phyloP scores from a whole-genome alignment of 108 stramenopile species.

The Skeletonema marinoi region DNA sequence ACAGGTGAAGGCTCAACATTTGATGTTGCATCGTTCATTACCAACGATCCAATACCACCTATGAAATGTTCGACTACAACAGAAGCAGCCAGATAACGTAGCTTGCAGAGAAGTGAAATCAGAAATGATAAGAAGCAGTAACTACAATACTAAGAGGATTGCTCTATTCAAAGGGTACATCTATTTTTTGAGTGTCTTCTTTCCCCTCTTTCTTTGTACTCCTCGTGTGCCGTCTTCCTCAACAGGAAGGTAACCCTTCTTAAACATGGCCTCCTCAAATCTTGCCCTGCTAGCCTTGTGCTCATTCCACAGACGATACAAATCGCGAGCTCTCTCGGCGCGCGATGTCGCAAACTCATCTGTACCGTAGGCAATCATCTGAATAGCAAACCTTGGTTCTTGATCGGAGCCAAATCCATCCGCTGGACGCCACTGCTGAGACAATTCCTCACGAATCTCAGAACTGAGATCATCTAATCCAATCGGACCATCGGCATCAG shows the following conservation, averaged over 20 bases:
- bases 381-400: conserved; percentile 63
- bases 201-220: not conserved
- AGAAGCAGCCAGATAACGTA: conserved; percentile 28
- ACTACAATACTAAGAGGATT: not conserved
- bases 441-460: conserved; percentile 40
- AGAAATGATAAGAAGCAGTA: not conserved
- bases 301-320: conserved; percentile 77
- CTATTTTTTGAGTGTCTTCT: conserved; percentile 3
- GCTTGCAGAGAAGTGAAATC: not conserved
- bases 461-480: conserved; percentile 54
- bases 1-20: conserved; percentile 8
- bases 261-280: conserved; percentile 82
- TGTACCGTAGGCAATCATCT: conserved; percentile 64
- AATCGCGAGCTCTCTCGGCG: conserved; percentile 54
- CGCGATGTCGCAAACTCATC: conserved; percentile 63
- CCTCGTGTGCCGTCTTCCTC: conserved; percentile 27
- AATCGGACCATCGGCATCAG: conserved; percentile 79
- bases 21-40: conserved; percentile 41
- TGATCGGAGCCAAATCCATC: not conserved
- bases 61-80: conserved; percentile 48
- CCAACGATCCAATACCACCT: conserved; percentile 18
- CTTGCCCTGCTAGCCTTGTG: conserved; percentile 79
- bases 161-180: not conserved
- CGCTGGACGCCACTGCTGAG: conserved; percentile 21
- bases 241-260: conserved; percentile 65